A percentile compares a stretch with the other conserved stretches of the same genome.
phyloP scores from a whole-genome alignment of 2,329 filamentous ascomycete species.

The Fragosphaeria purpurea region DNA sequence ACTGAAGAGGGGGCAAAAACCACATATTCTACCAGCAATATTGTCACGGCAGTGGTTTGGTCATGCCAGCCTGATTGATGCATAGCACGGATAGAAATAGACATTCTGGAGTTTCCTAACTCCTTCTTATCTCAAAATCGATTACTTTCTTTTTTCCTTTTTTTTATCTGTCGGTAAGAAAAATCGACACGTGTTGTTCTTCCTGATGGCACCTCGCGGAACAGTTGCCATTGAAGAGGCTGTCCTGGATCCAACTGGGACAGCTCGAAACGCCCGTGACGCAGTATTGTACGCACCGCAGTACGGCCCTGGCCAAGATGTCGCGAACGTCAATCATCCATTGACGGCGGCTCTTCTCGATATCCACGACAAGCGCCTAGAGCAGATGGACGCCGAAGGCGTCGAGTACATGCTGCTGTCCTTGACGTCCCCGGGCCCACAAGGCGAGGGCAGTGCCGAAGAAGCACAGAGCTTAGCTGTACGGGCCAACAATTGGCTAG shows the following conservation, averaged over 20 bases:
- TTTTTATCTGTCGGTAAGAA: neutral
- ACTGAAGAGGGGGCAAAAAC: too few relatives aligned
- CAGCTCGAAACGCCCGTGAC: slow-evolving; percentile 18
- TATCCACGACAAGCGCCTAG: slow-evolving; percentile 20
- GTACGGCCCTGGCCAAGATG: slow-evolving; percentile 7
- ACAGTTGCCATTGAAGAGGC: slow-evolving; percentile 27
- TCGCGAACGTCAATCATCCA: slow-evolving; percentile 11
- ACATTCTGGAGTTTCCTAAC: too few relatives aligned
- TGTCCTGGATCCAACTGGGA: slow-evolving; percentile 22
- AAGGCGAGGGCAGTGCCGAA: slow-evolving; percentile 19
- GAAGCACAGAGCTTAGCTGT: slow-evolving; percentile 18
- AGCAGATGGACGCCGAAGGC: slow-evolving; percentile 24
- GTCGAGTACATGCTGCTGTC: slow-evolving; percentile 28
- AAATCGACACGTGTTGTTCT: too few relatives aligned
- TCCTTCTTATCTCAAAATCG: neutral
- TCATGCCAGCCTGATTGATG: too few relatives aligned
- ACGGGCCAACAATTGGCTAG: slow-evolving; percentile 24
- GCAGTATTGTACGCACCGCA: slow-evolving; percentile 20
- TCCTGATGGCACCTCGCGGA: slow-evolving; percentile 13
- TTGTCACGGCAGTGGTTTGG: too few relatives aligned
- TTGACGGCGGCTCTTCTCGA: slow-evolving; percentile 21
- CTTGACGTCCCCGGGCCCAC: slow-evolving; percentile 23
- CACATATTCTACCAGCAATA: too few relatives aligned
- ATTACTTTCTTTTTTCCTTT: neutral
- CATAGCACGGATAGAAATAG: too few relatives aligned